Percentiles rank a stretch among this genome's conserved stretches.
phyloP scores from a whole-genome alignment of 257 asterid species.

The Eustoma russellianum region DNA sequence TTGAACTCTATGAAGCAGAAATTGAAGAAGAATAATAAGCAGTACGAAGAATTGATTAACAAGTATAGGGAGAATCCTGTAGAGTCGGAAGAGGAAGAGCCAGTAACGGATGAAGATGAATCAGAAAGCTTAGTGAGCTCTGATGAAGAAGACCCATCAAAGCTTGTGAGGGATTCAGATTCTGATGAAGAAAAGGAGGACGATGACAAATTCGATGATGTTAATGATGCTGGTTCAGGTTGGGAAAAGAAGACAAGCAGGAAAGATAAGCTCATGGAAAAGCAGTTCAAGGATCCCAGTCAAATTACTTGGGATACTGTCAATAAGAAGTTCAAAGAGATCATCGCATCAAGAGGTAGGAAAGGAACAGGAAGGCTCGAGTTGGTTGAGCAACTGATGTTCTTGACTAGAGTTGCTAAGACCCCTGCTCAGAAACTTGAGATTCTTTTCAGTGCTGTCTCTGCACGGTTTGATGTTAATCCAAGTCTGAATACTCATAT shows the following conservation, averaged over 20 bases:
- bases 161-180: slow-evolving; percentile 16
- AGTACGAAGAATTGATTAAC: slow-evolving; percentile 66
- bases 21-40: slow-evolving; percentile 78
- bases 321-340: slow-evolving; percentile 84
- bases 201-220: slow-evolving; percentile 25
- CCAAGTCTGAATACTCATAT: slow-evolving; percentile 79
- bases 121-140: slow-evolving; percentile 34
- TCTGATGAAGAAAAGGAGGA: slow-evolving; percentile 37
- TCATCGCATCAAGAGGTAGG: slow-evolving; percentile 80
- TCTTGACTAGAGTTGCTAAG: slow-evolving; percentile 81
- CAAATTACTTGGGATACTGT: slow-evolving; percentile 93
- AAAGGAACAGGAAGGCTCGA: slow-evolving; percentile 95
- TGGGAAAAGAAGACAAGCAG: slow-evolving; percentile 83
- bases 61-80: slow-evolving; percentile 79
- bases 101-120: slow-evolving; percentile 50
- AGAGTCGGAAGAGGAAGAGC: slow-evolving; percentile 57
- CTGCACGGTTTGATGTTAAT: slow-evolving; percentile 88
- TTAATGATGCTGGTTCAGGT: slow-evolving; percentile 32
- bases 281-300: slow-evolving; percentile 83
- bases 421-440: slow-evolving; percentile 98
- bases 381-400: slow-evolving; percentile 89
- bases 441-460: slow-evolving; percentile 77
- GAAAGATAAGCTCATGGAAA: slow-evolving; percentile 86
- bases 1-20: slow-evolving; percentile 90
- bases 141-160: slow-evolving; percentile 33